Evolutionary conservation across 2,329 filamentous ascomycete species (phyloP).

Genomic region (Pseudonectria buxi): DNA sequence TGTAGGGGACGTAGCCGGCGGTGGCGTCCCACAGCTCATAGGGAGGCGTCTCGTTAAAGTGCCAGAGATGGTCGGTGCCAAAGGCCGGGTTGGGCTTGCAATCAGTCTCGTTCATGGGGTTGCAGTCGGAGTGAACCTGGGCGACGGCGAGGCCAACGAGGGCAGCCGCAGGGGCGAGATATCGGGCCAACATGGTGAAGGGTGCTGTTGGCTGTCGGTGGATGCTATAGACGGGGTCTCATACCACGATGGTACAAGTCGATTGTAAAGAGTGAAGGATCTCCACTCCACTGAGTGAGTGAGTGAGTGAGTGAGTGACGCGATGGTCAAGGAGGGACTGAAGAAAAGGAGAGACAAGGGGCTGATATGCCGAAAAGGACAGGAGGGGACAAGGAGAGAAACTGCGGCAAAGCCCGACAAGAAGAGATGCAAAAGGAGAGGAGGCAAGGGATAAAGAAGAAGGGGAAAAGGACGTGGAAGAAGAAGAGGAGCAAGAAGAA

Average conservation of each 20-base stretch:
- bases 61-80: constrained; percentile 53
- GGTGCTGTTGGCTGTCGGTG: not conserved
- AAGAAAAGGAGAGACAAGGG: constrained; percentile 2
- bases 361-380: not conserved
- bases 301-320: constrained; percentile 9
- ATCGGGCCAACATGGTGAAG: constrained; percentile 20
- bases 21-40: constrained; percentile 62
- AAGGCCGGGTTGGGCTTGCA: constrained; percentile 70
- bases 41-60: constrained; percentile 57
- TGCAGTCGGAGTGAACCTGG: constrained; percentile 72
- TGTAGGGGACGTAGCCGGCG: constrained; percentile 58
- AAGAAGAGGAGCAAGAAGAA: constrained; percentile 14
- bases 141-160: constrained; percentile 47
- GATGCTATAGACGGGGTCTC: not conserved
- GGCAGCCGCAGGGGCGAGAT: constrained; percentile 27
- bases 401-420: too few species aligned
- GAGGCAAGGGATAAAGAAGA: constrained; percentile 4
- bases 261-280: constrained; percentile 2
- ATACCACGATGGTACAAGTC: constrained; percentile 1
- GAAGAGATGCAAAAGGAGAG: constrained; percentile 2
- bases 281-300: constrained; percentile 13
- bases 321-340: constrained; percentile 7
- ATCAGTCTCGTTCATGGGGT: constrained; percentile 60
- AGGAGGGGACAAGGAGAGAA: too few species aligned
- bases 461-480: constrained; percentile 6